Evolutionary conservation across 2,329 filamentous ascomycete species (phyloP), one percentile per base, ranked within the genome.

Genomic region (Aspergillus luchuensis): DNA sequence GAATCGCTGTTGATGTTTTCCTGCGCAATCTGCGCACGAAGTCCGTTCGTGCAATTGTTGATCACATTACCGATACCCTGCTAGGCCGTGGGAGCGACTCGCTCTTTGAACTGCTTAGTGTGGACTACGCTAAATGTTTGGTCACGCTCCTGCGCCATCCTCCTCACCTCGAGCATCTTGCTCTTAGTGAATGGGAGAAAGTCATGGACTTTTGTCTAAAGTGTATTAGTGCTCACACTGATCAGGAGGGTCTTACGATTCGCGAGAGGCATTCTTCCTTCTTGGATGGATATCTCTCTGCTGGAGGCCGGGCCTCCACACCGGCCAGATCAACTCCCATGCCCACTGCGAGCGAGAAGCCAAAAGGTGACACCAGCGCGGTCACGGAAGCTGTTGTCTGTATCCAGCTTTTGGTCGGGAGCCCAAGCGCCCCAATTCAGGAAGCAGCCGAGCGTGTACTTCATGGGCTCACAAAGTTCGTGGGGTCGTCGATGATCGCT

Each of bases 71-170:
- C 3, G 88, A 97, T 65, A 87, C 87, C 17, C 81, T 96, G 3
- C 85, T 87, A 2, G 84, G 81, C 15, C 75, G 82, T 1, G 84
- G 87, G 57, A 50, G 47, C 25, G 87, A 87, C 13, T 83, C 81
- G 2, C 85, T 89, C 57, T 87, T 91, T 64, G 82, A 87, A 59
- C 88, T 90, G 11, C 81, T 99, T 5, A 79, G 88, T 23, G 83
- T 87, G 52, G 87, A 95, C 70, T 96, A 97, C 72, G 83, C 91
- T 66, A 96, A 91, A 78, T 85, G 88, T 19, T 79, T 99, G 66
- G 81, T 85, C 4, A 82, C 85, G 28, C 77, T 97, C 3, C 82
- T 98, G 17, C 85, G 87, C 45, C 86, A 90, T 68, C 86, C 87
- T 49, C 84, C 91, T 17, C 92, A 96, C 73, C 87, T 90, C 28